Conservation (phyloP, 1,139 yeast species). For the Martiniozyma asiatica region DNA sequence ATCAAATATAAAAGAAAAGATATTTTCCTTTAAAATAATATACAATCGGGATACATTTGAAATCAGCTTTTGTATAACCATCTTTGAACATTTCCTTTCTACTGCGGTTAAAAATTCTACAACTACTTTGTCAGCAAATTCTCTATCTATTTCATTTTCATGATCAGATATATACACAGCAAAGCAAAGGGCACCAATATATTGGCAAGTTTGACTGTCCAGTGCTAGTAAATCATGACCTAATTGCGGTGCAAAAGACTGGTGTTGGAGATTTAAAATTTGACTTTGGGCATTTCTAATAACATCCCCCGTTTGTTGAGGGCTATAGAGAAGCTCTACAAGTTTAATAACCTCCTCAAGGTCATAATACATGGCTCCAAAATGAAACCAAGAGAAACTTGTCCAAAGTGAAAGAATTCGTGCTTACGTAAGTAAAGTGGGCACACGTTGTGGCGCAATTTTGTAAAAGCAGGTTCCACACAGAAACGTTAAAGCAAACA, state of each 20-base stretch:
- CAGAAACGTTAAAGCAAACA: too few relatives aligned
- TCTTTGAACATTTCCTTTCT: constrained; percentile 13
- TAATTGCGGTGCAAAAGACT: constrained; percentile 35
- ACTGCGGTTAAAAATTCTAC: constrained; percentile 12
- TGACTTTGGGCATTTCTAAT: constrained; percentile 26
- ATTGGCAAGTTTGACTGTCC: constrained; percentile 39
- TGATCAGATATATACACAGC: constrained; percentile 38
- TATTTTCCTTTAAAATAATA: constrained; percentile 26
- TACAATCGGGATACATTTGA: constrained; percentile 46
- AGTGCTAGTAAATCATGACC: constrained; percentile 37
- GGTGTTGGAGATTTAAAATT: constrained; percentile 44
- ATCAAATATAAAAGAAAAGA: constrained; percentile 18
- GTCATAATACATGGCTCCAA: neutral
- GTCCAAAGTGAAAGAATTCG: neutral
- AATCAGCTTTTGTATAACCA: constrained; percentile 32
- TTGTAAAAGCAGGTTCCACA: too few relatives aligned
- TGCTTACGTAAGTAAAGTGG: constrained; percentile 2
- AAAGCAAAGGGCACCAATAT: constrained; percentile 64
- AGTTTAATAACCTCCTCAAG: constrained; percentile 2
- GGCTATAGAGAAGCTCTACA: constrained; percentile 7
- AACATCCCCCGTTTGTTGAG: constrained; percentile 5
- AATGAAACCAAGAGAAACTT: neutral
- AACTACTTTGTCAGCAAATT: constrained; percentile 9
- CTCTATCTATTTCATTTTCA: constrained; percentile 4
- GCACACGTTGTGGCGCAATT: too few relatives aligned